Evolutionary conservation across 2,329 filamentous ascomycete genomes (phyloP), one percentile per base, ranked within the genome.

Genomic region (Pyrenophora seminiperda): DNA sequence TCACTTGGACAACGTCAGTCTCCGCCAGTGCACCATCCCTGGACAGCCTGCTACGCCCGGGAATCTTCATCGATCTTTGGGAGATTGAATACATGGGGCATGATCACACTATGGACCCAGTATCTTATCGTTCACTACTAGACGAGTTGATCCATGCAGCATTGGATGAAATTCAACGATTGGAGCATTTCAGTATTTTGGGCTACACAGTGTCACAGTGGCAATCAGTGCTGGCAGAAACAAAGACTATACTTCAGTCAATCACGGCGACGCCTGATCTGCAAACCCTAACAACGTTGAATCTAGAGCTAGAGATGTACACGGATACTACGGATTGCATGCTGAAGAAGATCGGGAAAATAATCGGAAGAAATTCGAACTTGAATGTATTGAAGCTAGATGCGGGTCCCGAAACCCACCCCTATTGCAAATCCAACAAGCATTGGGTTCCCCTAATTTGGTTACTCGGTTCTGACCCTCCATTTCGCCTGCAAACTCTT

Each of bases 401-500:
- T 33, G 15, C 30, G 20, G 15, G 33, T 3, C 34, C 41, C 7
- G 9, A 19, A 5, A 18, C 10, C 32, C 4, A 19, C 13, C 11
- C 9, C 5, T 48, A 44, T 13, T 31, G 11, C 2, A 30, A 2
- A 1, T 22, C 11, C 13, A 47, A 15, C 27, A 31, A 44, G 24
- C 4, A 15, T 7, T 54, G 52, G 48, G 43, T 34, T 7, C 36
- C 47, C 31, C 14, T 48, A 15, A 22, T 50, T 6, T 7, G 20
- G 24, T 13, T 36, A n/a, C 38, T 49, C 17, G 42, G 44, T 14
- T n/a, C n/a, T 13, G 9, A 22, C 11, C 48, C 52, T 5, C 24
- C 45, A 9, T 53, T 54, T 22, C 43, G 38, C 7, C 47, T 56
- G 9, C 30, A 18, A 4, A 30, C 39, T 10, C 50, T 56, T 14